Percentiles rank a stretch among this genome's conserved stretches.
Evolutionary conservation across 2,329 filamentous ascomycete genomes (phyloP).

Genomic region (Keithomyces neogunnii): DNA sequence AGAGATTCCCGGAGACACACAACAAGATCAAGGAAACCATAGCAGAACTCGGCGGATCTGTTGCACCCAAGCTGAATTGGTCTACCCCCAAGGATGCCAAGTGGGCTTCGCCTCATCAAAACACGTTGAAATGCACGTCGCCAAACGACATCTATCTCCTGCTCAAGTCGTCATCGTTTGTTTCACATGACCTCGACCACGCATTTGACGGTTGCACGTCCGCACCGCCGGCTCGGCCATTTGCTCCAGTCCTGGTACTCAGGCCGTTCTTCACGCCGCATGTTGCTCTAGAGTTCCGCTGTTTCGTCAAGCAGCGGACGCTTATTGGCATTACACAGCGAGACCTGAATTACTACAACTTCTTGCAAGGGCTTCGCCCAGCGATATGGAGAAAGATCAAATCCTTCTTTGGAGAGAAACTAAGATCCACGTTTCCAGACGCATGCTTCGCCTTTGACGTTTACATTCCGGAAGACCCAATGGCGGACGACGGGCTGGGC

Average conservation of each 20-base stretch:
- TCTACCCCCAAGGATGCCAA: conserved; percentile 92
- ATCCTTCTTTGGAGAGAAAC: conserved; percentile 66
- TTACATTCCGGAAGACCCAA: conserved; percentile 66
- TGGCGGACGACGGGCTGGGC: conserved; percentile 52
- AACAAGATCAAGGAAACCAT: conserved; percentile 69
- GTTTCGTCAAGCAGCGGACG: conserved; percentile 77
- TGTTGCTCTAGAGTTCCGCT: conserved; percentile 87
- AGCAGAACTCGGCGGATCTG: conserved; percentile 70
- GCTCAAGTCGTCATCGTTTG: conserved; percentile 88
- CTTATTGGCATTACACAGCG: conserved; percentile 81
- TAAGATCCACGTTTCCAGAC: conserved; percentile 76
- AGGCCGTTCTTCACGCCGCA: conserved; percentile 84
- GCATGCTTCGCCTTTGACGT: conserved; percentile 83
- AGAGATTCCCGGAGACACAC: conserved; percentile 65
- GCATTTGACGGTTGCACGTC: conserved; percentile 67
- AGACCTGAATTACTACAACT: conserved; percentile 84
- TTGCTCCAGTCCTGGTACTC: conserved; percentile 74
- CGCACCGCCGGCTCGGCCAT: conserved; percentile 31
- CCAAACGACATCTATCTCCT: conserved; percentile 91
- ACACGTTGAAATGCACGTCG: conserved; percentile 82
- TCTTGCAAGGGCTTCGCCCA: conserved; percentile 56
- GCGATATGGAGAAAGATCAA: conserved; percentile 61
- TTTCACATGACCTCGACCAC: conserved; percentile 89
- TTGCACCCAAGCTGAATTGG: conserved; percentile 95
- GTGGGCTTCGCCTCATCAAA: conserved; percentile 77